Conservation (phyloP, 169 alveolate species). For the Plasmodium gallinaceum region DNA sequence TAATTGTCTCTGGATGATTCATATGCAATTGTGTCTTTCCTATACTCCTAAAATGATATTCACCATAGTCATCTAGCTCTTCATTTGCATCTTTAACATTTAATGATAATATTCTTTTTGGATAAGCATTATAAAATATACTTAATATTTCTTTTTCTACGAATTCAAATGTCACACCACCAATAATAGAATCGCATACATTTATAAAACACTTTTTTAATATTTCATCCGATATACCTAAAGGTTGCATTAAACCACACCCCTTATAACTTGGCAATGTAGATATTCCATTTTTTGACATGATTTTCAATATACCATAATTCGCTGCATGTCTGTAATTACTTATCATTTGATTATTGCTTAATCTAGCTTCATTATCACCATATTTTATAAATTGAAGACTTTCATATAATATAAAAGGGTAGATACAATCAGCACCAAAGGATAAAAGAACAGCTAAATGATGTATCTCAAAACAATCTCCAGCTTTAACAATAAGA, state of each 20-base stretch:
- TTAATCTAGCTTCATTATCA: constrained; percentile 68
- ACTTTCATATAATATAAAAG: constrained; percentile 82
- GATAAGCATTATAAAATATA: constrained; percentile 80
- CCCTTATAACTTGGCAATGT: constrained; percentile 85
- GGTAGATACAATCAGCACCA: constrained; percentile 87
- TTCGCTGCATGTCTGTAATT: constrained; percentile 78
- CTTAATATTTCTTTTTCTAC: constrained; percentile 73
- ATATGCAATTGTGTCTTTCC: constrained; percentile 82
- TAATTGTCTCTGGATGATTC: constrained; percentile 85
- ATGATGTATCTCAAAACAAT: constrained; percentile 78
- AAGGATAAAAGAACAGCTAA: constrained; percentile 80
- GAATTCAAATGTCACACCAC: constrained; percentile 75
- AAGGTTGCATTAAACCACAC: constrained; percentile 81
- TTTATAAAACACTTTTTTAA: constrained; percentile 74
- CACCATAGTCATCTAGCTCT: constrained; percentile 82
- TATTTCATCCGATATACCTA: constrained; percentile 78
- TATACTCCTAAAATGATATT: constrained; percentile 82
- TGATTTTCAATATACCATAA: constrained; percentile 80
- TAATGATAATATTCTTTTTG: constrained; percentile 72
- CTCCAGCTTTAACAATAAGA: constrained; percentile 77
- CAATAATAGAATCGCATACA: constrained; percentile 75
- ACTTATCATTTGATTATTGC: constrained; percentile 73
- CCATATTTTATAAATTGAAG: constrained; percentile 52
- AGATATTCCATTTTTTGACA: constrained; percentile 86
- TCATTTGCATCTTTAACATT: constrained; percentile 79